A percentile compares a stretch with the other conserved stretches of the same genome.
Conservation (phyloP, 2,329 filamentous ascomycete species). For the Xylariaceae sp. region DNA sequence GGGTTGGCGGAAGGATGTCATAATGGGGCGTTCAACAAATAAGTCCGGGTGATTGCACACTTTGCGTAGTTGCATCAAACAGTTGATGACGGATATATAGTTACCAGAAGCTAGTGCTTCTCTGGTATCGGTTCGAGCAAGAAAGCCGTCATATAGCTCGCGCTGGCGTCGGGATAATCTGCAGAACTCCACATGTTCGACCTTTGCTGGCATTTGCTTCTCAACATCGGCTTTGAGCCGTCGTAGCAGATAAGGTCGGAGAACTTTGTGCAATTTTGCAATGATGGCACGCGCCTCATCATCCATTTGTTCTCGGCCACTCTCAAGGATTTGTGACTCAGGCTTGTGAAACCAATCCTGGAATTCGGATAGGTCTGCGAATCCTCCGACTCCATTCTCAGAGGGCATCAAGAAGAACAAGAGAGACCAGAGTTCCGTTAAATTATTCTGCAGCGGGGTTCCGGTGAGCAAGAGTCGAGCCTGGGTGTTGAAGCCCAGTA, state of each 20-base stretch:
- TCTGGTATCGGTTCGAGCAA: constrained; percentile 83
- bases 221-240: constrained; percentile 95
- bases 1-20: constrained; percentile 91
- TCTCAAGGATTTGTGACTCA: constrained; percentile 93
- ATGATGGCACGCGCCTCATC: constrained; percentile 91
- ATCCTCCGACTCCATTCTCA: constrained; percentile 80
- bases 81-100: constrained; percentile 97
- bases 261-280: constrained; percentile 85
- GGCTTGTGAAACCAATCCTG: constrained; percentile 94
- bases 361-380: constrained; percentile 93
- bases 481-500: constrained; percentile 89
- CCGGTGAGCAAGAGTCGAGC: constrained; percentile 85
- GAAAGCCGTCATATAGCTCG: constrained; percentile 93
- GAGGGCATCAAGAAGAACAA: constrained; percentile 96
- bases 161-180: constrained; percentile 91
- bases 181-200: constrained; percentile 95
- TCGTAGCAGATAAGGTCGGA: constrained; percentile 86
- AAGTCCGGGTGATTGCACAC: constrained; percentile 98
- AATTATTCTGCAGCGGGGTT: constrained; percentile 92
- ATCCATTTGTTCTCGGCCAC: constrained; percentile 89
- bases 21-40: constrained; percentile 92
- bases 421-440: constrained; percentile 94
- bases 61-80: constrained; percentile 93
- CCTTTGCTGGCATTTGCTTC: constrained; percentile 98
- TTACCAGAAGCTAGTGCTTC: constrained; percentile 88